Percentiles rank a stretch among this genome's conserved stretches.
These are phyloP conservation scores for Hypoxylon sp. DNA, from an alignment of 2,329 filamentous ascomycete species.

Conservation along the genomic window DNA sequence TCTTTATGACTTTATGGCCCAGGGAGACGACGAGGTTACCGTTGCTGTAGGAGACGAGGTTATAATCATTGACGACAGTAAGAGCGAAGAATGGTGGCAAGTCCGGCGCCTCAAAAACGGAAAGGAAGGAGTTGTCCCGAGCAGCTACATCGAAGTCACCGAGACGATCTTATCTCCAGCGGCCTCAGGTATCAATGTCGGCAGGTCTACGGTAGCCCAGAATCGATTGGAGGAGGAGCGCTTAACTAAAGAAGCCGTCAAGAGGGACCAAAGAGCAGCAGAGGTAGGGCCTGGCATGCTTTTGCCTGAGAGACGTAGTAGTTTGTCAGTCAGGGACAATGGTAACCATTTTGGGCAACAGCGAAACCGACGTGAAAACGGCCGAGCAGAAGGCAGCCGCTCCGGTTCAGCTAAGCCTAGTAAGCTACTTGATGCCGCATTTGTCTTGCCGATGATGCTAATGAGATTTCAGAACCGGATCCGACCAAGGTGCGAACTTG, in stretches of 20 bases:
- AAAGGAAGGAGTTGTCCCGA: conserved; percentile 95
- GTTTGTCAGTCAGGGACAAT: conserved; percentile 76
- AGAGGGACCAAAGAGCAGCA: conserved; percentile 74
- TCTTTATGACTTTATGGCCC: conserved; percentile 96
- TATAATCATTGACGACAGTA: conserved; percentile 86
- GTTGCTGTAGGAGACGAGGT: conserved; percentile 93
- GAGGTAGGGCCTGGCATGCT: conserved; percentile 84
- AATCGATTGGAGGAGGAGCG: conserved; percentile 85
- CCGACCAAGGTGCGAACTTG: conserved; percentile 86
- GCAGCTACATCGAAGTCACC: conserved; percentile 93
- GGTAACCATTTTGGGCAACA: conserved; percentile 78
- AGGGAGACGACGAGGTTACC: conserved; percentile 96
- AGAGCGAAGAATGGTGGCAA: conserved; percentile 99
- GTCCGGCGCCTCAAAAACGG: conserved; percentile 91
- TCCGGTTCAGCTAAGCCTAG: conserved; percentile 76
- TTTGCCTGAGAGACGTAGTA: conserved; percentile 84
- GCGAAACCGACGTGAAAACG: conserved; percentile 79
- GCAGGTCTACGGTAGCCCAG: conserved; percentile 80
- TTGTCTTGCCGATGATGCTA: conserved; percentile 38
- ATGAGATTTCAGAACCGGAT: conserved; percentile 77
- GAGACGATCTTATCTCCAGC: conserved; percentile 71
- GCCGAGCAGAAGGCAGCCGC: conserved; percentile 68
- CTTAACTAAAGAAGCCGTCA: conserved; percentile 83
- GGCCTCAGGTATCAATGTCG: conserved; percentile 65
- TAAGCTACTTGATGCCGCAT: conserved; percentile 64